These are phyloP conservation scores for Citrullus colocynthis DNA, from an alignment of 306 rosid species.

Conservation along the genomic window DNA sequence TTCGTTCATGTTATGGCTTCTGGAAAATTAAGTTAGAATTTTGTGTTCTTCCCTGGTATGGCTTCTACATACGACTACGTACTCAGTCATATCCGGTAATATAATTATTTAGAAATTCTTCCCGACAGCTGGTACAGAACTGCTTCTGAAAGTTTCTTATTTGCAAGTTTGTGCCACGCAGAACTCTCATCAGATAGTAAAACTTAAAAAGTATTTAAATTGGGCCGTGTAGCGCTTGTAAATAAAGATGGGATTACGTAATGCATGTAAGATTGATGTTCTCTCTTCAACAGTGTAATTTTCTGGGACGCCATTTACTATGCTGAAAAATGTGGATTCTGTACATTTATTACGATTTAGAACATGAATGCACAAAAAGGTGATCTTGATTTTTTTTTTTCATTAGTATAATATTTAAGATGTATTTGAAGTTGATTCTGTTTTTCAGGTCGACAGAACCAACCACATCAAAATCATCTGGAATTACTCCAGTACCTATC, in stretches of 20 bases:
- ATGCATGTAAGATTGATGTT: not conserved
- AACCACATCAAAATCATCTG: slow-evolving; percentile 27
- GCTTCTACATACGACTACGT: not conserved
- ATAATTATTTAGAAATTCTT: not conserved
- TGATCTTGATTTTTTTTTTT: not conserved
- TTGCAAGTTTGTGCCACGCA: not conserved
- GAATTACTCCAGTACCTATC: slow-evolving; percentile 27
- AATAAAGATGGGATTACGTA: not conserved
- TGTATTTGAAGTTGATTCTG: not conserved
- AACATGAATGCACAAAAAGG: not conserved
- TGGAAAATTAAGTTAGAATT: not conserved
- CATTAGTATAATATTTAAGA: not conserved
- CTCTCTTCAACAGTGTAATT: not conserved
- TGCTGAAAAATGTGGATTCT: not conserved
- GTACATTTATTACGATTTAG: not conserved
- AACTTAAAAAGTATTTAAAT: not conserved
- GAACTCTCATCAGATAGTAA: not conserved
- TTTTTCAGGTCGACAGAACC: slow-evolving; percentile 46
- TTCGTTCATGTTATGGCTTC: not conserved
- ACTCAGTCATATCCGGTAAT: not conserved
- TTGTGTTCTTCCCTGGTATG: not conserved
- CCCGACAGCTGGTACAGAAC: not conserved
- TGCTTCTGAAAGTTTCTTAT: not conserved
- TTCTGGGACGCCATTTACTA: not conserved
- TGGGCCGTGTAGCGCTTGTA: not conserved